phyloP scores from a whole-genome alignment of 768 basidiomycete genomes.

The Trametes cinnabarina region DNA sequence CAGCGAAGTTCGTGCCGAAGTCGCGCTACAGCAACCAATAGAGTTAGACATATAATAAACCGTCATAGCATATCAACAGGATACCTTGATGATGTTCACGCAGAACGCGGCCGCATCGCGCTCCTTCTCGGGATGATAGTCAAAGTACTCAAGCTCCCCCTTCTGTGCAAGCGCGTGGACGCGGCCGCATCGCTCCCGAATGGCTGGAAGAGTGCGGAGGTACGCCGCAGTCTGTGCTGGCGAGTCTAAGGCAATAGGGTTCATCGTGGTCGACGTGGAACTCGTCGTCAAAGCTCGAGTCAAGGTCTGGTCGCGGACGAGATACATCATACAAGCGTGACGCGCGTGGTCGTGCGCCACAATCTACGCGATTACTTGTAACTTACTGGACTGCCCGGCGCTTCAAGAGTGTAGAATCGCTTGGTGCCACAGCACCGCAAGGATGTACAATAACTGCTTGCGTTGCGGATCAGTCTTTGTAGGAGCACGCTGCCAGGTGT shows the following conservation, averaged over 20 bases:
- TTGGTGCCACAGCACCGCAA: no score
- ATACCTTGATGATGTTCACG: slow-evolving; percentile 72
- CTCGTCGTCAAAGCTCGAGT: neutral
- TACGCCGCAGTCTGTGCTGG: slow-evolving; percentile 39
- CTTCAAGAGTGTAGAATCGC: no score
- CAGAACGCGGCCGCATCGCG: slow-evolving; percentile 70
- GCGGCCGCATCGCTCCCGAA: slow-evolving; percentile 77
- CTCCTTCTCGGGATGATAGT: slow-evolving; percentile 79
- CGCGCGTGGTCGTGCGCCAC: neutral
- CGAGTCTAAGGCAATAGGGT: slow-evolving; percentile 1
- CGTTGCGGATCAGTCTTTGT: no score
- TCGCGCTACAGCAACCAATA: slow-evolving; percentile 55
- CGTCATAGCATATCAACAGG: neutral
- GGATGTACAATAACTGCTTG: no score
- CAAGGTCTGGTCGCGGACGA: neutral
- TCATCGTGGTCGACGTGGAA: neutral
- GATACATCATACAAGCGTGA: no score
- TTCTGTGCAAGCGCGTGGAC: slow-evolving; percentile 77
- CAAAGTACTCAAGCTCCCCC: slow-evolving; percentile 81
- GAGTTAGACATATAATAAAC: neutral
- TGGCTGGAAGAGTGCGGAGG: slow-evolving; percentile 83
- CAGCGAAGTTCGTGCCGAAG: slow-evolving; percentile 65
- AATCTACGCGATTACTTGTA: no score
- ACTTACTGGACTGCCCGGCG: no score
- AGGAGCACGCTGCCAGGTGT: no score